These are phyloP conservation scores for Fusarium sp. DNA, from an alignment of 2,329 filamentous ascomycete species.

Conservation along the genomic window DNA sequence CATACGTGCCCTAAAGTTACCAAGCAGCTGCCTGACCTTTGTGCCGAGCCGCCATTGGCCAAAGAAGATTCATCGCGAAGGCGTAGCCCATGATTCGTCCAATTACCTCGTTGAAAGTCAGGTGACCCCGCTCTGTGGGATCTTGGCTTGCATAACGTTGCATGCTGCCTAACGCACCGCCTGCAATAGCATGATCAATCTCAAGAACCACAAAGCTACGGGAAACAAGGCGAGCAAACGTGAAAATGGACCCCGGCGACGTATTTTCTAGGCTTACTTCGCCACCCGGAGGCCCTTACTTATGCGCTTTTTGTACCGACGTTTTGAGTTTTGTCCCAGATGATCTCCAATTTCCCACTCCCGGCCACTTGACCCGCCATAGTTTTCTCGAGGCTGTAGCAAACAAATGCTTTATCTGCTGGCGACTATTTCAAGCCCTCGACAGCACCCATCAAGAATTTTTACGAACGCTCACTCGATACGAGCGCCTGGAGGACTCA, in stretches of 20 bases:
- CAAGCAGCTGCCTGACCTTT: no score
- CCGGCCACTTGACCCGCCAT: neutral
- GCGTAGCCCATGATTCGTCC: no score
- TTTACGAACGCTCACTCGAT: neutral
- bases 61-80: no score
- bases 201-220: neutral
- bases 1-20: no score
- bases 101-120: no score
- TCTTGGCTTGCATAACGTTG: no score
- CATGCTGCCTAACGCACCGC: neutral
- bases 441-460: neutral
- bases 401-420: neutral
- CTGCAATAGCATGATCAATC: neutral
- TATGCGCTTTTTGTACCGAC: neutral
- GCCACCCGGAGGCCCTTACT: neutral
- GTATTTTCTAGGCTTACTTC: neutral
- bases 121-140: neutral
- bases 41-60: no score
- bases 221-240: neutral
- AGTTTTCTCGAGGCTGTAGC: neutral
- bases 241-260: neutral
- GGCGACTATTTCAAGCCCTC: neutral
- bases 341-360: no score
- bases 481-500: neutral
- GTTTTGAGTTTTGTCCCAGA: no score